Percentiles rank a stretch among this genome's conserved stretches.
These are phyloP conservation scores for Sclerotinia spermophila DNA, from an alignment of 2,329 filamentous ascomycete genomes.

Conservation along the genomic window DNA sequence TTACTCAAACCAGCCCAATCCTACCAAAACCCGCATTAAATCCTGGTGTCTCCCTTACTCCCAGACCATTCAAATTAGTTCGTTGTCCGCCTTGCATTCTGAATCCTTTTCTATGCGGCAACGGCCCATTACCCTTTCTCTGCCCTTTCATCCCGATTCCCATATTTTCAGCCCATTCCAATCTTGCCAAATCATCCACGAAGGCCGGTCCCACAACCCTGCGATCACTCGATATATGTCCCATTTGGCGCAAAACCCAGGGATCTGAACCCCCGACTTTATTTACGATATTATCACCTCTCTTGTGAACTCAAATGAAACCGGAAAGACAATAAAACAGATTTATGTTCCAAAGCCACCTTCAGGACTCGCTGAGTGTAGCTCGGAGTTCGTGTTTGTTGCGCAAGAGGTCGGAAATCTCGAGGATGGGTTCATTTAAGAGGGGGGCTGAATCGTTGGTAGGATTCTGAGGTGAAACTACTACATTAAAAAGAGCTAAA, in stretches of 20 bases:
- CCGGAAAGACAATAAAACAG: neutral
- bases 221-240: neutral
- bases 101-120: neutral
- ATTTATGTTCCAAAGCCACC: neutral
- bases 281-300: neutral
- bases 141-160: neutral
- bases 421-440: neutral
- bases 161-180: too few relatives aligned
- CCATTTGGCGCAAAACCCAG: neutral
- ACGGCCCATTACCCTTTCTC: too few relatives aligned
- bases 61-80: neutral
- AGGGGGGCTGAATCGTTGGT: accelerated
- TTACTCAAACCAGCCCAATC: neutral
- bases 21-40: neutral
- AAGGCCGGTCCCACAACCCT: neutral
- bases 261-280: neutral
- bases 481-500: neutral
- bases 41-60: neutral
- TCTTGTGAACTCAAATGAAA: neutral
- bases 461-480: neutral
- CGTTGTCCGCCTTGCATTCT: neutral
- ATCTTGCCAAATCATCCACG: neutral
- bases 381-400: neutral
- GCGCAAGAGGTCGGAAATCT: too few relatives aligned
- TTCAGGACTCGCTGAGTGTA: neutral